Evolutionary conservation across 495 filamentous ascomycete genomes (phyloP).

Genomic region (Hyphodiscus hymeniophilus): DNA sequence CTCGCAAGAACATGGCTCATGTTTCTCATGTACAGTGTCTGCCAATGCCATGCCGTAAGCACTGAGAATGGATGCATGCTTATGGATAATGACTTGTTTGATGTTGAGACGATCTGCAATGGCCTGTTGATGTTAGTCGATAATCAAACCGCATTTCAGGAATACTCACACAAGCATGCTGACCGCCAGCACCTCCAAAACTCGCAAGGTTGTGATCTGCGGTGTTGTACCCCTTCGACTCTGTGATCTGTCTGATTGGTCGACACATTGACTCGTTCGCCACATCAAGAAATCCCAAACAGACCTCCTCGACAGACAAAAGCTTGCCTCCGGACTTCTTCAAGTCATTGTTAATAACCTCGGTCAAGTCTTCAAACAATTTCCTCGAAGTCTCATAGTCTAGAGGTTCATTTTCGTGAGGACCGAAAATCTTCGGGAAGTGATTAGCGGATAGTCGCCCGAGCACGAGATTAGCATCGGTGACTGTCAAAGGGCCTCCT

Average conservation of each 20-base stretch:
- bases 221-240: constrained; percentile 43
- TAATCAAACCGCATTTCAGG: too few relatives aligned
- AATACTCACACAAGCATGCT: constrained; percentile 47
- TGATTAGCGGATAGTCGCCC: constrained; percentile 25
- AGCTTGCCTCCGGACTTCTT: constrained; percentile 23
- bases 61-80: constrained; percentile 42
- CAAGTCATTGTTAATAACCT: constrained; percentile 36
- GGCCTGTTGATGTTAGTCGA: too few relatives aligned
- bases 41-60: constrained; percentile 47
- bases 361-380: constrained; percentile 23
- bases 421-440: constrained; percentile 27
- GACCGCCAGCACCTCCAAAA: constrained; percentile 48
- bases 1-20: constrained; percentile 39
- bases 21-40: constrained; percentile 43
- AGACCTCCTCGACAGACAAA: constrained; percentile 28
- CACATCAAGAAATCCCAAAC: constrained; percentile 45
- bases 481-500: constrained; percentile 32
- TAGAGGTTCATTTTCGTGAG: constrained; percentile 22
- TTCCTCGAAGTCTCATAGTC: constrained; percentile 16
- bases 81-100: constrained; percentile 45
- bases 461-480: constrained; percentile 34
- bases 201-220: constrained; percentile 42
- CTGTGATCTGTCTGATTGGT: constrained; percentile 45
- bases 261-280: constrained; percentile 48
- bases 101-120: constrained; percentile 25